These are phyloP conservation scores for Mucor sp. DNA, from an alignment of 371 early-diverging fungal genomes.

Conservation along the genomic window DNA sequence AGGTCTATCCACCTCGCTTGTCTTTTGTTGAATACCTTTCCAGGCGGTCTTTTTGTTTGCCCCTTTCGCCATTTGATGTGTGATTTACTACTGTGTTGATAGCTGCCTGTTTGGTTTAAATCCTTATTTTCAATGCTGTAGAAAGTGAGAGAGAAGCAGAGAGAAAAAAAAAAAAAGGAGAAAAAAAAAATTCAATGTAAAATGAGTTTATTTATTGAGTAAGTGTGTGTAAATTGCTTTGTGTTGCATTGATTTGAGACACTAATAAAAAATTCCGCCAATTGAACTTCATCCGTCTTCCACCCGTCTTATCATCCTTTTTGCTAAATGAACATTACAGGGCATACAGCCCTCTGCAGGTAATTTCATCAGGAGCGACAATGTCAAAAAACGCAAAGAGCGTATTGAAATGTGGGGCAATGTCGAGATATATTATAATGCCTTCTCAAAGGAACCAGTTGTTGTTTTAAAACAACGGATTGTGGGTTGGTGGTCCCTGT, in stretches of 20 bases:
- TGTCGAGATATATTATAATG: too few species aligned
- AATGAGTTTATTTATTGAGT: not conserved
- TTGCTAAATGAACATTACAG: too few species aligned
- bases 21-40: slow-evolving; percentile 16
- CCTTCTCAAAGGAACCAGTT: too few species aligned
- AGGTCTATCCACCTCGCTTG: not conserved
- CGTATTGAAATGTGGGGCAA: too few species aligned
- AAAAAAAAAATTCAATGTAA: not conserved
- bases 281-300: too few species aligned
- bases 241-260: slow-evolving; percentile 1
- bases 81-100: not conserved
- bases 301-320: too few species aligned
- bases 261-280: too few species aligned
- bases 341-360: too few species aligned
- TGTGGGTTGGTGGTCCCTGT: too few species aligned
- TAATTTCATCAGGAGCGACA: too few species aligned
- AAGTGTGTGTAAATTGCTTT: not conserved
- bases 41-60: slow-evolving; percentile 12
- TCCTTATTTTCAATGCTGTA: not conserved
- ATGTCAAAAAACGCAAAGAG: too few species aligned
- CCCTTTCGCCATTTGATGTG: slow-evolving; percentile 4
- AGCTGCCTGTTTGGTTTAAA: not conserved
- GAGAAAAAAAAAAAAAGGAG: not conserved
- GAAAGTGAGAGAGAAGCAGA: not conserved
- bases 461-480: too few species aligned